phyloP scores from a whole-genome alignment of 2,329 filamentous ascomycete species.

The Lojkania enalia region DNA sequence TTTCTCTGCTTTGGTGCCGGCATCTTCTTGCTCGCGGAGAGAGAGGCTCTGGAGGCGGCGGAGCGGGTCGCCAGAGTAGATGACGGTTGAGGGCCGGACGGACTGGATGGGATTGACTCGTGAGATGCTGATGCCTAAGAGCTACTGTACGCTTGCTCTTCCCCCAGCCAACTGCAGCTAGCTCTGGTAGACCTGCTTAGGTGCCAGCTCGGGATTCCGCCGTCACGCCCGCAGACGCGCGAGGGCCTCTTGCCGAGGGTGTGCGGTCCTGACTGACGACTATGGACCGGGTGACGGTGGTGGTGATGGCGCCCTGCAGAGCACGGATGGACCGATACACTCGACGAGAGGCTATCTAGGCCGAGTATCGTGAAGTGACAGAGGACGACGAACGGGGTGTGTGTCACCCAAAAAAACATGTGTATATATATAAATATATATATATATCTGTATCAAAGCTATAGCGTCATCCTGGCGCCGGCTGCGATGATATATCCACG shows the following conservation, averaged over 20 bases:
- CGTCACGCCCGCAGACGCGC: background rate
- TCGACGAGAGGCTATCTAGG: too few species aligned
- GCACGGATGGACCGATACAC: too few species aligned
- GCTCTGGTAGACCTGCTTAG: background rate
- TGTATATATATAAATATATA: too few species aligned
- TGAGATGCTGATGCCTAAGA: constrained; percentile 8
- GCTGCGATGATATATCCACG: constrained; percentile 2
- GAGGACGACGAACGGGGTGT: too few species aligned
- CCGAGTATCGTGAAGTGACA: too few species aligned
- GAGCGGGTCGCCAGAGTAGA: constrained; percentile 30
- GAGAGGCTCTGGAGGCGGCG: constrained; percentile 10
- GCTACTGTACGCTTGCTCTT: background rate
- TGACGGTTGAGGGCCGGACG: background rate
- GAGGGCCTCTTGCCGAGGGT: too few species aligned
- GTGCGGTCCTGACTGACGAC: too few species aligned
- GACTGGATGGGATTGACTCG: too few species aligned
- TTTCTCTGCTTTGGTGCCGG: constrained; percentile 84
- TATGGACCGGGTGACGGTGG: too few species aligned
- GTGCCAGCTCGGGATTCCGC: background rate
- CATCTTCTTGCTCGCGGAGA: constrained; percentile 52
- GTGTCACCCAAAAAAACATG: too few species aligned
- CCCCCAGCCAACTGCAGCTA: background rate
- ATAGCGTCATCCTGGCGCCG: constrained; percentile 6
- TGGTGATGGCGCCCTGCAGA: too few species aligned
- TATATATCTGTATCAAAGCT: too few species aligned